Conservation (phyloP, 176 grass and related monocot genomes). For the Bothriochloa decipiens region DNA sequence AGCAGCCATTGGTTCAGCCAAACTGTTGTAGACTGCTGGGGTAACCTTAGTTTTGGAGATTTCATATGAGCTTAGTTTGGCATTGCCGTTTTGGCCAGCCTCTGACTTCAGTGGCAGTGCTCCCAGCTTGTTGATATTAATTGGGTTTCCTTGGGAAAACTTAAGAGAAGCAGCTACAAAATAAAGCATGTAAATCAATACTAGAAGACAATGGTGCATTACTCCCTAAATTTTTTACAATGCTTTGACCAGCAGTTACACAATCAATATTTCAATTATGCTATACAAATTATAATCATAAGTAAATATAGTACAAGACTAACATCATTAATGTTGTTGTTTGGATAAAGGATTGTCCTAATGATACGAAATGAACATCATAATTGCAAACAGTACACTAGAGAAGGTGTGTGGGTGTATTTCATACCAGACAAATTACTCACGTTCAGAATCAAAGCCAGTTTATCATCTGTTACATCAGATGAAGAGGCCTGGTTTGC, state of each 20-base stretch:
- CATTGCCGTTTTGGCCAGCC: slow-evolving; percentile 31
- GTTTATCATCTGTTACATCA: slow-evolving; percentile 53
- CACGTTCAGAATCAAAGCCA: slow-evolving; percentile 56
- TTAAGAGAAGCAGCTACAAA: slow-evolving; percentile 61
- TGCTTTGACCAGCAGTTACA: background rate
- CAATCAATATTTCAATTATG: background rate
- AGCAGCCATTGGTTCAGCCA: slow-evolving; percentile 13
- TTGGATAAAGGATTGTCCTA: background rate
- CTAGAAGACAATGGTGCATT: slow-evolving; percentile 1
- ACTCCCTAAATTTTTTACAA: background rate
- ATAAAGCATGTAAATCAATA: slow-evolving; percentile 30
- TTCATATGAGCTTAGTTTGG: slow-evolving; percentile 46
- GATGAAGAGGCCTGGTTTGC: slow-evolving; percentile 45
- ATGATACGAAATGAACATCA: background rate
- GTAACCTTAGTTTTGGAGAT: slow-evolving; percentile 24
- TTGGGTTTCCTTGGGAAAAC: slow-evolving; percentile 48
- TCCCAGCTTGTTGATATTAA: slow-evolving; percentile 65
- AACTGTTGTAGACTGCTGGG: slow-evolving; percentile 40
- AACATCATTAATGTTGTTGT: background rate
- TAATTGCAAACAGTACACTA: background rate
- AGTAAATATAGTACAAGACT: background rate
- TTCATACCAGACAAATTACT: slow-evolving; percentile 63
- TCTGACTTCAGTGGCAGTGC: slow-evolving; percentile 54
- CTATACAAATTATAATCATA: background rate
- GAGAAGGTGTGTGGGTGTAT: background rate